These are phyloP conservation scores for Ceriops decandra DNA, from an alignment of 345 rosid species.

Conservation along the genomic window DNA sequence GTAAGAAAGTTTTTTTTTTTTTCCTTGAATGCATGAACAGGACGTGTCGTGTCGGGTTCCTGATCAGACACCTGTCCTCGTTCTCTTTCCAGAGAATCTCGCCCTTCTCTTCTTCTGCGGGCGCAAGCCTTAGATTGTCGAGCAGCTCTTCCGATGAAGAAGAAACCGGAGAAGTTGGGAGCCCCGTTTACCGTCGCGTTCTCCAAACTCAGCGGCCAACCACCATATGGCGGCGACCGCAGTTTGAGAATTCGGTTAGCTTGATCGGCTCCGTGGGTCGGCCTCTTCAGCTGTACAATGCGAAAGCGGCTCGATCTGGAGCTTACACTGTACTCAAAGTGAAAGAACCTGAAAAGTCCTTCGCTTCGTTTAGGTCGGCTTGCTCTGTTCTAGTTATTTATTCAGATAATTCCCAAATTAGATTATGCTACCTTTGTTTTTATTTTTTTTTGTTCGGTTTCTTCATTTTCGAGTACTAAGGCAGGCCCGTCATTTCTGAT, in stretches of 20 bases:
- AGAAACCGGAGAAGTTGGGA: constrained; percentile 30
- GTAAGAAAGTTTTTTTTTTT: neutral
- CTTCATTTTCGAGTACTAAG: too few relatives aligned
- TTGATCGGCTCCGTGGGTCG: constrained; percentile 52
- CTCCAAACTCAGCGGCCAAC: constrained; percentile 61
- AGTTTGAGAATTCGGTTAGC: constrained; percentile 42
- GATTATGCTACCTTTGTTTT: too few relatives aligned
- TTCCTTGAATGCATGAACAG: constrained; percentile 42
- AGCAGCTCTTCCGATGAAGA: constrained; percentile 28
- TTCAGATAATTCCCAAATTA: too few relatives aligned
- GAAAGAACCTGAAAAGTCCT: constrained; percentile 24
- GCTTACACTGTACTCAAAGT: constrained; percentile 44
- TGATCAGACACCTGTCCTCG: constrained; percentile 26
- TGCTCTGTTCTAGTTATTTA: neutral
- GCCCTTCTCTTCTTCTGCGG: constrained; percentile 18
- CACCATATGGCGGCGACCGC: constrained; percentile 24
- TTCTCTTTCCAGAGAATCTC: constrained; percentile 21
- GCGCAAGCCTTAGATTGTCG: constrained; percentile 23
- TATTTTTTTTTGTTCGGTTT: too few relatives aligned
- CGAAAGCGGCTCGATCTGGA: constrained; percentile 25
- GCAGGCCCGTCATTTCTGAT: too few relatives aligned
- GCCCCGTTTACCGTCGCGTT: constrained; percentile 40
- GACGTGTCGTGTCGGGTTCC: constrained; percentile 19
- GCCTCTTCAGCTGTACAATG: constrained; percentile 24
- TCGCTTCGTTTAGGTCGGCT: constrained; percentile 46